Conservation (phyloP, 345 rosid species). For the Geranium rotundifolium region DNA sequence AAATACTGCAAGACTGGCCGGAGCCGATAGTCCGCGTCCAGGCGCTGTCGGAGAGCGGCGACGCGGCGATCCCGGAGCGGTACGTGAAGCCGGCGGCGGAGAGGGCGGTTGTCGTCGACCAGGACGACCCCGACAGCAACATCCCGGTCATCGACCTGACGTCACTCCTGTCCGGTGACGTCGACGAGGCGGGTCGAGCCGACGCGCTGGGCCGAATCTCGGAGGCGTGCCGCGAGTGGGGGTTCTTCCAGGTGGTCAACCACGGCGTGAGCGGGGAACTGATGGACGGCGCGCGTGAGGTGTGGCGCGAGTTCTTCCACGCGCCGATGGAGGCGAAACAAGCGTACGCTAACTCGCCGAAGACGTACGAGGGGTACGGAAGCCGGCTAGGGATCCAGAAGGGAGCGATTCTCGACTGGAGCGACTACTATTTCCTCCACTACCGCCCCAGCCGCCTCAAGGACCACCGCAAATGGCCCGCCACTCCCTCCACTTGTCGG, state of each 20-base stretch:
- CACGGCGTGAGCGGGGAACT: slow-evolving; percentile 60
- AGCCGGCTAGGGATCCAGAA: slow-evolving; percentile 76
- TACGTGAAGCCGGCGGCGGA: slow-evolving; percentile 59
- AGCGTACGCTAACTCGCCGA: slow-evolving; percentile 56
- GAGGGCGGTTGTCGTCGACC: slow-evolving; percentile 27
- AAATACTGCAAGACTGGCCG: slow-evolving; percentile 65
- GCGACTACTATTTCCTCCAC: slow-evolving; percentile 82
- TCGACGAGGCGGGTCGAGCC: slow-evolving; percentile 10
- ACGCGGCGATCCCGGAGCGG: slow-evolving; percentile 42
- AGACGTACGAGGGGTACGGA: slow-evolving; percentile 86
- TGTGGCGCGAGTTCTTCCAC: slow-evolving; percentile 75
- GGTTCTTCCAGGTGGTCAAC: slow-evolving; percentile 79
- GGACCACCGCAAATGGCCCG: slow-evolving; percentile 77
- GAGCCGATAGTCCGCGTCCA: slow-evolving; percentile 92
- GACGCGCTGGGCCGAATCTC: slow-evolving; percentile 22
- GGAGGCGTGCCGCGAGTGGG: slow-evolving; percentile 72
- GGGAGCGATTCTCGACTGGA: slow-evolving; percentile 95
- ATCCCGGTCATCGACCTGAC: slow-evolving; percentile 84
- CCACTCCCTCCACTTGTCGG: slow-evolving; percentile 54
- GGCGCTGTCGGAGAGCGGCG: slow-evolving; percentile 53
- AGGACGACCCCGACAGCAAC: slow-evolving; percentile 11
- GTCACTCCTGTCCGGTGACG: slow-evolving; percentile 22
- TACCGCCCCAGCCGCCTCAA: slow-evolving; percentile 44
- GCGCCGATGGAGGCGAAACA: slow-evolving; percentile 58
- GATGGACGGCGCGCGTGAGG: slow-evolving; percentile 52